These are phyloP conservation scores for Colletotrichum sp. DNA, from an alignment of 2,329 filamentous ascomycete species.

Conservation along the genomic window DNA sequence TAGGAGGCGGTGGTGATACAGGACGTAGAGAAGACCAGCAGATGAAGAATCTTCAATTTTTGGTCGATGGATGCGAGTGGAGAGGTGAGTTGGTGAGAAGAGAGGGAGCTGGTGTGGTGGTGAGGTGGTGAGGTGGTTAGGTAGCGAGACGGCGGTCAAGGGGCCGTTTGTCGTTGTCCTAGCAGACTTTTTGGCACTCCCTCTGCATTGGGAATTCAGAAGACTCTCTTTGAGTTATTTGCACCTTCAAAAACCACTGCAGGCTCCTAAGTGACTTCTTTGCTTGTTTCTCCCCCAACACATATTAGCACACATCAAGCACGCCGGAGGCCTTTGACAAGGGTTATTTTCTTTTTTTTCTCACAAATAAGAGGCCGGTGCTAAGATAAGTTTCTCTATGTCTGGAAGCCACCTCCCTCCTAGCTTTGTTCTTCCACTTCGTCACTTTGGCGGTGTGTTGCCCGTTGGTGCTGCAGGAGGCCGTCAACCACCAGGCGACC, in stretches of 20 bases:
- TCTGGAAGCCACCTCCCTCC: not conserved
- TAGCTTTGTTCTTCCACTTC: not conserved
- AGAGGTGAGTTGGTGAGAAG: not conserved
- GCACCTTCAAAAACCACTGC: too few species aligned
- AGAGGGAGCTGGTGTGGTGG: not conserved
- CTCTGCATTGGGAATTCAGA: accelerated
- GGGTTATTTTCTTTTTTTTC: not conserved
- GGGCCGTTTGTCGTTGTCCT: not conserved
- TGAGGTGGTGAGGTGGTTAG: not conserved
- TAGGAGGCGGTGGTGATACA: not conserved
- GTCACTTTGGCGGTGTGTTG: not conserved
- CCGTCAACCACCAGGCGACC: not conserved
- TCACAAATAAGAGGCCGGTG: not conserved
- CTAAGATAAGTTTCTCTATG: accelerated
- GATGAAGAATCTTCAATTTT: not conserved
- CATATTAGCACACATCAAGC: too few species aligned
- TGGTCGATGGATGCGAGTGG: not conserved
- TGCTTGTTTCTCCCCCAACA: too few species aligned
- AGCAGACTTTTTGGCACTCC: not conserved
- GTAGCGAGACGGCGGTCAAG: not conserved
- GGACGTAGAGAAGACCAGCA: not conserved
- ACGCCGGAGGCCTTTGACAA: too few species aligned
- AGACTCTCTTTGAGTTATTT: not conserved
- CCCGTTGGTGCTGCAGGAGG: not conserved
- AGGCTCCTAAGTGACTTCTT: too few species aligned